Percentiles rank a stretch among this genome's conserved stretches.
phyloP scores from a whole-genome alignment of 306 rosid species.

The Oemleria cerasiformis region DNA sequence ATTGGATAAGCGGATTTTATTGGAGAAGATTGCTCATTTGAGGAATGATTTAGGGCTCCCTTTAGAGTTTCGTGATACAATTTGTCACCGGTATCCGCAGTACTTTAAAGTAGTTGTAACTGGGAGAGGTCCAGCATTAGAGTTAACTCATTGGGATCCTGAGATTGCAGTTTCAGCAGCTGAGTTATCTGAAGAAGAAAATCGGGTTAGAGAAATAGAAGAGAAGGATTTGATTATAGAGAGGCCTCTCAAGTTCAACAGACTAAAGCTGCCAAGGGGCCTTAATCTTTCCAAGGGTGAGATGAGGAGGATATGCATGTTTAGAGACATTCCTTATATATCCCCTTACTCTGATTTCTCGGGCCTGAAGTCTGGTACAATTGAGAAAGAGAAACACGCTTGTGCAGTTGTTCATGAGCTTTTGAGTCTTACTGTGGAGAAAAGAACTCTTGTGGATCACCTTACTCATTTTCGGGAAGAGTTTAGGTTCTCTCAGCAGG shows the following conservation, averaged over 20 bases:
- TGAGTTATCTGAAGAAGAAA: slow-evolving; percentile 73
- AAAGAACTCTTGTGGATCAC: slow-evolving; percentile 76
- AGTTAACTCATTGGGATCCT: slow-evolving; percentile 90
- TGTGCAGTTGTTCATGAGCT: slow-evolving; percentile 88
- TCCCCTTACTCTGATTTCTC: slow-evolving; percentile 89
- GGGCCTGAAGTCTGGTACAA: slow-evolving; percentile 49
- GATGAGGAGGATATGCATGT: slow-evolving; percentile 62
- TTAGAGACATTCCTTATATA: slow-evolving; percentile 74
- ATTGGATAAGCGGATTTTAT: slow-evolving; percentile 59
- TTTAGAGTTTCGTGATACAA: slow-evolving; percentile 70
- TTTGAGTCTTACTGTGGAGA: slow-evolving; percentile 81
- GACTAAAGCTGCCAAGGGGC: slow-evolving; percentile 74
- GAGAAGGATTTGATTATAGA: slow-evolving; percentile 79
- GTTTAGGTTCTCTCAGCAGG: slow-evolving; percentile 83
- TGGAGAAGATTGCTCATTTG: slow-evolving; percentile 78
- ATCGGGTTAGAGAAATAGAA: slow-evolving; percentile 50
- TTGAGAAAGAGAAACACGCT: slow-evolving; percentile 81
- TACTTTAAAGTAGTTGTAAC: slow-evolving; percentile 76
- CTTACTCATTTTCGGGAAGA: slow-evolving; percentile 91
- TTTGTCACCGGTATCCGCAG: slow-evolving; percentile 77
- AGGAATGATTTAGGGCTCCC: slow-evolving; percentile 75
- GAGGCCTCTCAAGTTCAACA: slow-evolving; percentile 66
- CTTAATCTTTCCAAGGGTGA: slow-evolving; percentile 79
- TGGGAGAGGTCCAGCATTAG: slow-evolving; percentile 70
- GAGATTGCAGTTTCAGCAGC: slow-evolving; percentile 87